Base-by-base conservation (phyloP, 2,329 filamentous ascomycete species). In the Cryphonectria carpinicola region DNA sequence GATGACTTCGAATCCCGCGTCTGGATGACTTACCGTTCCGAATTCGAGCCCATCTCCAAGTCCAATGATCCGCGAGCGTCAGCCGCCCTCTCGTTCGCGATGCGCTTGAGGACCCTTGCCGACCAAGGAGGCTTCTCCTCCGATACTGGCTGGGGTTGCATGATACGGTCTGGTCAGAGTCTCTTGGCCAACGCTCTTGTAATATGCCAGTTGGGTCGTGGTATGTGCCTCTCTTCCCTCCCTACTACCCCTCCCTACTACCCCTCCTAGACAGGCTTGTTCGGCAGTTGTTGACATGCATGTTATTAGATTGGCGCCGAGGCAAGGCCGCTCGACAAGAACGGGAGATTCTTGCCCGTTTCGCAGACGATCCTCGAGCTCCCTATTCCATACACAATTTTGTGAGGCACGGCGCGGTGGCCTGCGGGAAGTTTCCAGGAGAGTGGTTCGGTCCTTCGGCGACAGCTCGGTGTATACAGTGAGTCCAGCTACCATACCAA, bases 401-500 rank as follows among this genome's bases (percentile, higher is more conserved):
- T 77, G 96, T 99, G 49, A 86, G 91, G 67, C 92, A 97, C 76
- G 96, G 96, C 25, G 94, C 94, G 35, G 86, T 88, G 49, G 91
- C 92, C 3, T 99, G 96, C 80, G 95, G 94, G 4, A 98, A 97
- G 81, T 93, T 97, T 77, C 96, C 96, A 0, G 96, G 96, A 52
- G 94, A 98, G 81, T 99, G 96, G 96, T 99, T 99, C 81, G 96
- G 96, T 0, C 96, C 96, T n/a, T 98, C 94, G 25, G 96, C 96
- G 8, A 97, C 96, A 13, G 95, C 96, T 63, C 90, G 92, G 70
- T 98, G 96, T 80, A 98, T 99, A 75, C 92, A 96, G 94, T 97
- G 83, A 80, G 92, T 82, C 62, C 17, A 35, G 14, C 10, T 25
- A 14, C 17, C 63, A 25, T 22, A 17, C 2, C 32, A 52, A n/a